Percentiles rank a stretch among this genome's conserved stretches.
Evolutionary conservation across 2,329 filamentous ascomycete genomes (phyloP).

Genomic region (Aspergillus caelatus): DNA sequence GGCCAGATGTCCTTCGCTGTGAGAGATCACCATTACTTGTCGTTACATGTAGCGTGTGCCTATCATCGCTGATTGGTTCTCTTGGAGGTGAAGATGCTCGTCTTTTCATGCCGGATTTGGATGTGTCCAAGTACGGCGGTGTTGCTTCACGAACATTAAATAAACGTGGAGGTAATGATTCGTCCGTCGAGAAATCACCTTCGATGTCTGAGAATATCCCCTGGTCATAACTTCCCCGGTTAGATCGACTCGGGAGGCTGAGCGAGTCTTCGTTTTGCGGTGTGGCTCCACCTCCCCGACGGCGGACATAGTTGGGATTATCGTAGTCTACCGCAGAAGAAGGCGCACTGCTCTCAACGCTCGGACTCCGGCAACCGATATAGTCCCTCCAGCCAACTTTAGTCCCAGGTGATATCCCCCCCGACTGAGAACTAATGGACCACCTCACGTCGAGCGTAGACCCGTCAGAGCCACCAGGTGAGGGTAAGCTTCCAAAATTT

Average conservation of each 20-base stretch:
- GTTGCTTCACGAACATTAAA: constrained; percentile 44
- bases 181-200: constrained; percentile 44
- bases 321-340: constrained; percentile 46
- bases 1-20: constrained; percentile 55
- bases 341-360: constrained; percentile 45
- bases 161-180: constrained; percentile 38
- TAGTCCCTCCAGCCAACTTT: constrained; percentile 46
- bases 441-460: constrained; percentile 40
- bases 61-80: constrained; percentile 48
- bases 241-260: constrained; percentile 54
- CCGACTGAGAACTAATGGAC: constrained; percentile 44
- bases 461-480: constrained; percentile 34
- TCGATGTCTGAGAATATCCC: constrained; percentile 56
- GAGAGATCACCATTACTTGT: constrained; percentile 55
- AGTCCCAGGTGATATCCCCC: constrained; percentile 44
- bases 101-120: constrained; percentile 63
- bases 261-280: constrained; percentile 53
- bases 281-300: constrained; percentile 53
- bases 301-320: constrained; percentile 40
- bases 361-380: constrained; percentile 46
- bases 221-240: constrained; percentile 66
- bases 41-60: constrained; percentile 35
- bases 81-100: constrained; percentile 66
- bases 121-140: constrained; percentile 38
- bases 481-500: constrained; percentile 34